A percentile compares a stretch with the other conserved stretches of the same genome.
Evolutionary conservation across 345 rosid species (phyloP).

Genomic region (Limnanthes douglasii): DNA sequence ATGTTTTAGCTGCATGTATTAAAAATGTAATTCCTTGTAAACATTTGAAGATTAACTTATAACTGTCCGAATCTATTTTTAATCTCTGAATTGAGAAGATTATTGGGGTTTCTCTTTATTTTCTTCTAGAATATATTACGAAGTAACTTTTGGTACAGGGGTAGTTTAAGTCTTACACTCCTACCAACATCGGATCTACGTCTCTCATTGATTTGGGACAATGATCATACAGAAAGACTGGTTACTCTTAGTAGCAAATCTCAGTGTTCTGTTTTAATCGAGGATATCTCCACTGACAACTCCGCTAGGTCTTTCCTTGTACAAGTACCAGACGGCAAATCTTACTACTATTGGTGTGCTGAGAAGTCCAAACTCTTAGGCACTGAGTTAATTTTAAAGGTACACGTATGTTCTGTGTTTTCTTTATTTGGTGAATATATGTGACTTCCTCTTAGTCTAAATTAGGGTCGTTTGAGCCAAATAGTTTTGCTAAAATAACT

Average conservation of each 20-base stretch:
- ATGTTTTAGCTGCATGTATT: too few species aligned
- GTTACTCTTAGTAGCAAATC: slow-evolving; percentile 26
- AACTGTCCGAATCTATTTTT: too few species aligned
- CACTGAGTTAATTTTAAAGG: slow-evolving; percentile 53
- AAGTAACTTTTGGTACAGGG: slow-evolving; percentile 46
- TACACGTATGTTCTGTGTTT: too few species aligned
- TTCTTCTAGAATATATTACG: too few species aligned
- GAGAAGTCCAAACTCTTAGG: slow-evolving; percentile 64
- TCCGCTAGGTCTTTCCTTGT: slow-evolving; percentile 54
- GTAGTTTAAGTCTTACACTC: slow-evolving; percentile 38
- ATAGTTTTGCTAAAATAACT: too few species aligned
- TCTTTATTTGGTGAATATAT: too few species aligned
- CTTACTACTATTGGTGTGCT: slow-evolving; percentile 59
- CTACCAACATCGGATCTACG: slow-evolving; percentile 59
- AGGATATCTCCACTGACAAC: slow-evolving; percentile 34
- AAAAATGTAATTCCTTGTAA: too few species aligned
- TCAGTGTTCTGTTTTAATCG: slow-evolving; percentile 21
- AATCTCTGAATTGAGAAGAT: too few species aligned
- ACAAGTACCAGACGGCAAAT: slow-evolving; percentile 24
- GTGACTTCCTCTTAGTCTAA: too few species aligned
- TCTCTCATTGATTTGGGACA: slow-evolving; percentile 45
- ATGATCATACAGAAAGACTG: slow-evolving; percentile 38
- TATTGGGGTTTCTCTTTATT: too few species aligned
- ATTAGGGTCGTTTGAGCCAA: too few species aligned
- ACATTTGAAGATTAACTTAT: too few species aligned